phyloP scores from a whole-genome alignment of 257 asterid genomes.

The Craterostigma plantagineum region DNA sequence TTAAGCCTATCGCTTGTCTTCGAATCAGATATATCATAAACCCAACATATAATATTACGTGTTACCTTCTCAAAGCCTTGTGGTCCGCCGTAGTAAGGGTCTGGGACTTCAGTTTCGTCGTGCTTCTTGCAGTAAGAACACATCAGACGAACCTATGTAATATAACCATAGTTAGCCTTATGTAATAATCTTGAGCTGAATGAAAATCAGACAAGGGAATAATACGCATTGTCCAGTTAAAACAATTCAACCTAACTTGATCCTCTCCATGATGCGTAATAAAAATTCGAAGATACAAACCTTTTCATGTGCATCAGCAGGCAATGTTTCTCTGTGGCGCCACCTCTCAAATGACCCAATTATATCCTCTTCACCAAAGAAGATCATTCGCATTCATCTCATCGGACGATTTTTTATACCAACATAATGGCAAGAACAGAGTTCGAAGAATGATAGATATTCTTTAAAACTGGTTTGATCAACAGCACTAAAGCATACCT shows the following conservation, averaged over 20 bases:
- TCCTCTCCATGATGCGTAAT: too few species aligned
- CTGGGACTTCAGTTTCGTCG: conserved; percentile 59
- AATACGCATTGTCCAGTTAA: too few species aligned
- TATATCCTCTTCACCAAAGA: conserved; percentile 29
- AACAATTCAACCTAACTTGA: too few species aligned
- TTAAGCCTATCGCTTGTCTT: too few species aligned
- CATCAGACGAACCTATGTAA: conserved; percentile 5
- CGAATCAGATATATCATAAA: background rate
- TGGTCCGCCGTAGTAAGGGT: conserved; percentile 80
- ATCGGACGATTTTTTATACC: background rate
- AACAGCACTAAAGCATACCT: conserved; percentile 20
- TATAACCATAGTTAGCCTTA: background rate
- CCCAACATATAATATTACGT: too few species aligned
- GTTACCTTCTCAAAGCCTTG: conserved; percentile 85
- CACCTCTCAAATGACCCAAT: conserved; percentile 49
- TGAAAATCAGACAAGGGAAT: background rate
- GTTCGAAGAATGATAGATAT: background rate
- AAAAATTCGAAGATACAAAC: conserved; percentile 9
- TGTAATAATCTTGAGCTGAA: background rate
- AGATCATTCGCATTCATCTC: background rate
- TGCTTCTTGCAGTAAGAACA: conserved; percentile 15
- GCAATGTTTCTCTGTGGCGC: conserved; percentile 37
- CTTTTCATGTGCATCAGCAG: conserved; percentile 42
- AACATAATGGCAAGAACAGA: background rate
- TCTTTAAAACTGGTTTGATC: background rate